Percentiles rank a stretch among this genome's conserved stretches.
Evolutionary conservation across 371 early-diverging fungal species (phyloP).

Genomic region (Chytridiales sp.): DNA sequence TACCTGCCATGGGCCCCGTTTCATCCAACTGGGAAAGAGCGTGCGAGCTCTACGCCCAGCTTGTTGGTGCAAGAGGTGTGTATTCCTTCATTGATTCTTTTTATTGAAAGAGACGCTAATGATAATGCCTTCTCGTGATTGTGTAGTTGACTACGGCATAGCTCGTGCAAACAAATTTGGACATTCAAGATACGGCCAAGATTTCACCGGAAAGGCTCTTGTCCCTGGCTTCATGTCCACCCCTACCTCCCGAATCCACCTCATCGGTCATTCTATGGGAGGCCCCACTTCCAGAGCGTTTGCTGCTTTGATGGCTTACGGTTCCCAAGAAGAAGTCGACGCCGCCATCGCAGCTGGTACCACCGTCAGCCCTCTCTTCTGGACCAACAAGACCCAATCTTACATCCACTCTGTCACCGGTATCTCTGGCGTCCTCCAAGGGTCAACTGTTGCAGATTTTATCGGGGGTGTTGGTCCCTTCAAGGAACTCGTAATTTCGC

Average conservation of each 20-base stretch:
- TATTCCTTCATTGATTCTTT: too few relatives aligned
- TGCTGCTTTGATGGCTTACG: conserved; percentile 14
- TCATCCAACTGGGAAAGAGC: conserved; percentile 26
- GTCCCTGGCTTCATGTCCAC: conserved; percentile 3
- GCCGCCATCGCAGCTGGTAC: conserved; percentile 18
- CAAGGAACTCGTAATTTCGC: conserved; percentile 2
- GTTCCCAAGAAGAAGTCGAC: conserved; percentile 19
- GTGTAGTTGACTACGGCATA: conserved; percentile 17
- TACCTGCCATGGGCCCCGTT: conserved; percentile 19
- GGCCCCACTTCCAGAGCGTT: conserved; percentile 24
- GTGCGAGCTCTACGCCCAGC: conserved; percentile 27
- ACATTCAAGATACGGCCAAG: conserved; percentile 19
- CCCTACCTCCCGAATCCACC: conserved; percentile 15
- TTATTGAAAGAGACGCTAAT: too few relatives aligned
- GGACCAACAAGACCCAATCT: conserved; percentile 21
- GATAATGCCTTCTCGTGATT: too few relatives aligned
- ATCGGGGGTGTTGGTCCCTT: conserved; percentile 4
- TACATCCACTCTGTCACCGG: conserved; percentile 9
- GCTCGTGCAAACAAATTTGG: conserved; percentile 21
- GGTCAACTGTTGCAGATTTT: conserved; percentile 19
- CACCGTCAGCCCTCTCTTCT: conserved; percentile 24
- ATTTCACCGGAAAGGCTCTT: conserved; percentile 14
- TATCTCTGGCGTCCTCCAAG: conserved; percentile 17
- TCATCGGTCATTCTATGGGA: conserved; percentile 28
- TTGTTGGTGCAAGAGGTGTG: conserved; percentile 8